These are phyloP conservation scores for Pelargonium fulgidum DNA, from an alignment of 441 rosid genomes.

Conservation along the genomic window DNA sequence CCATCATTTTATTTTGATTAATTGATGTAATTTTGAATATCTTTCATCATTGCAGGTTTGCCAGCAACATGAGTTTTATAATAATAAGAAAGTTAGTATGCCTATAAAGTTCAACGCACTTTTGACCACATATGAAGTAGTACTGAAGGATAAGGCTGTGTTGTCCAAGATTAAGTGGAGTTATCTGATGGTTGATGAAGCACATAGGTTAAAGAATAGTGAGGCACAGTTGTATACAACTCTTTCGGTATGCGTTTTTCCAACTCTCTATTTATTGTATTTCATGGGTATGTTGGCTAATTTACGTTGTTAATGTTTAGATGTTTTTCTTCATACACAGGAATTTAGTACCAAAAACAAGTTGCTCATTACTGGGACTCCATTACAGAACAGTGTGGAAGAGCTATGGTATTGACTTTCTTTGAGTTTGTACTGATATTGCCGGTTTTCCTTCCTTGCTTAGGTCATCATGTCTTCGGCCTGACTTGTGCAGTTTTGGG, in stretches of 20 bases:
- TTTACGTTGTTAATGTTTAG: slow-evolving; percentile 18
- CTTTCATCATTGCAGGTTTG: slow-evolving; percentile 61
- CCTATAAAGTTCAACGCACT: slow-evolving; percentile 85
- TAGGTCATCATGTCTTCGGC: neutral
- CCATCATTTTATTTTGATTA: neutral
- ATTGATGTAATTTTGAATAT: neutral
- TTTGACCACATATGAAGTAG: slow-evolving; percentile 97
- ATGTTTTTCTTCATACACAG: slow-evolving; percentile 36
- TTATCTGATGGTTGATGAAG: slow-evolving; percentile 99
- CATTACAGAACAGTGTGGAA: slow-evolving; percentile 97
- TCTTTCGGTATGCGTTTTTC: slow-evolving; percentile 55
- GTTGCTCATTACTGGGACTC: slow-evolving; percentile 97
- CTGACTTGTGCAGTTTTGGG: neutral
- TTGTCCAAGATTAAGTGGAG: slow-evolving; percentile 97
- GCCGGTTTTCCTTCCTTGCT: slow-evolving; percentile 3
- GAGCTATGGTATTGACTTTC: slow-evolving; percentile 70
- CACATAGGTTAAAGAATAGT: slow-evolving; percentile 95
- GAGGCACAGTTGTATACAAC: slow-evolving; percentile 98
- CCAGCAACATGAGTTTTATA: slow-evolving; percentile 90
- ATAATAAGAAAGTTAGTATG: slow-evolving; percentile 74
- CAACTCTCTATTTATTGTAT: slow-evolving; percentile 1
- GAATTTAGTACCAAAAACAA: slow-evolving; percentile 98
- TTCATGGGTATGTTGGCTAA: neutral
- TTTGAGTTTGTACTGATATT: neutral
- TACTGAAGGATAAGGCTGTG: slow-evolving; percentile 88